Evolutionary conservation across 257 asterid genomes (phyloP).

Genomic region (Solanum sparsipilum): DNA sequence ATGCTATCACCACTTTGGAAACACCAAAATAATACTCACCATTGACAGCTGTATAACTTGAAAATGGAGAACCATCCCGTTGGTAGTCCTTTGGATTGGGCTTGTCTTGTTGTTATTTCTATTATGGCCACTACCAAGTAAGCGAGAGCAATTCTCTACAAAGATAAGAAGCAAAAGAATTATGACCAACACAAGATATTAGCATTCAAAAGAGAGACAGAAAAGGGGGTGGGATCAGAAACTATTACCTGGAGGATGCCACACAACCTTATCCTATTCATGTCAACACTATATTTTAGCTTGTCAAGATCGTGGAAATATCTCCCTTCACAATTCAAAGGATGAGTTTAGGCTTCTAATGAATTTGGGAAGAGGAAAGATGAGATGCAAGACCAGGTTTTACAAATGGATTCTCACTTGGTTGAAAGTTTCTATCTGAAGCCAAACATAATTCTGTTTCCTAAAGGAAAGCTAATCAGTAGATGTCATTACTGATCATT

Average conservation of each 20-base stretch:
- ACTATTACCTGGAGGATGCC: constrained; percentile 70
- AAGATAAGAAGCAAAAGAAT: not conserved
- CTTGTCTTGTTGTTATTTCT: constrained; percentile 36
- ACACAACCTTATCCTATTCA: constrained; percentile 62
- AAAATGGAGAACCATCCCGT: constrained; percentile 38
- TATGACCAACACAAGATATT: not conserved
- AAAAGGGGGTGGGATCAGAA: not conserved
- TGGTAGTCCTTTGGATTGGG: constrained; percentile 11
- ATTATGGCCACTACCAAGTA: constrained; percentile 54
- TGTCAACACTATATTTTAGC: constrained; percentile 60
- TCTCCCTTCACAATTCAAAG: constrained; percentile 44
- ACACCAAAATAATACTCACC: constrained; percentile 28
- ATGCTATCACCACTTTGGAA: not conserved
- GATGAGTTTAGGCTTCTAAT: not conserved
- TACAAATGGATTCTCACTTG: not conserved
- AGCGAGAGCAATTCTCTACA: constrained; percentile 66
- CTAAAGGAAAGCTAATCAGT: not conserved
- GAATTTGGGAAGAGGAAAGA: not conserved
- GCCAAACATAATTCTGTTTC: not conserved
- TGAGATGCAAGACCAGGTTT: not conserved
- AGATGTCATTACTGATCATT: not conserved
- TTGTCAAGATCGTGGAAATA: constrained; percentile 73
- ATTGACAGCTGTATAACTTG: constrained; percentile 50
- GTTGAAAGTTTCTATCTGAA: not conserved
- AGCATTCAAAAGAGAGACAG: not conserved